A percentile compares a stretch with the other conserved stretches of the same genome.
Evolutionary conservation across 2,329 filamentous ascomycete species (phyloP).

Genomic region (Rhinocladiella mackenziei): DNA sequence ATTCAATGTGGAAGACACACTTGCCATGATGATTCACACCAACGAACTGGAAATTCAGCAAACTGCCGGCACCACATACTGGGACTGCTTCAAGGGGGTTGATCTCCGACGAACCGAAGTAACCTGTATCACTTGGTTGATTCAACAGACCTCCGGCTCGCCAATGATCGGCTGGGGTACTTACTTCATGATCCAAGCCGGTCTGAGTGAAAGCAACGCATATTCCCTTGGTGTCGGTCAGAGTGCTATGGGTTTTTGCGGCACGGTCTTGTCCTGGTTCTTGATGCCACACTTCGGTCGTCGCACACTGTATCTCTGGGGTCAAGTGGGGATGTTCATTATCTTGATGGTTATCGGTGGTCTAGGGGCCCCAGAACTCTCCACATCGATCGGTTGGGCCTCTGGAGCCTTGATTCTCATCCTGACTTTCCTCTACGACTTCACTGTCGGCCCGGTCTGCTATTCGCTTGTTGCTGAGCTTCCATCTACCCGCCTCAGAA

Average conservation of each 20-base stretch:
- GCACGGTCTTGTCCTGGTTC: slow-evolving; percentile 51
- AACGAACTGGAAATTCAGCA: slow-evolving; percentile 31
- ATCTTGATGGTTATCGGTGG: slow-evolving; percentile 35
- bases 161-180: slow-evolving; percentile 62
- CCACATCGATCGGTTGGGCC: slow-evolving; percentile 33
- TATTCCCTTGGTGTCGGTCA: slow-evolving; percentile 52
- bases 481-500: slow-evolving; percentile 52
- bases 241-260: slow-evolving; percentile 57
- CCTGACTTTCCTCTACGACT: slow-evolving; percentile 54
- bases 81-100: slow-evolving; percentile 36
- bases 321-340: slow-evolving; percentile 55
- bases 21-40: slow-evolving; percentile 32
- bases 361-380: slow-evolving; percentile 27
- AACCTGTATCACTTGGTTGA: slow-evolving; percentile 38
- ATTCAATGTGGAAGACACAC: slow-evolving; percentile 33
- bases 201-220: slow-evolving; percentile 34
- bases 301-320: slow-evolving; percentile 31
- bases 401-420: slow-evolving; percentile 50
- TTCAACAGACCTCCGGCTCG: slow-evolving; percentile 60
- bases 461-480: slow-evolving; percentile 54
- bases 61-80: slow-evolving; percentile 30
- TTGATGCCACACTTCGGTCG: slow-evolving; percentile 34
- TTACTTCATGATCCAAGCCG: slow-evolving; percentile 55
- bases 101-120: slow-evolving; percentile 43
- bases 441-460: slow-evolving; percentile 52